Base-by-base conservation (phyloP, 768 basidiomycete species). In the Myochromella boudieri region DNA sequence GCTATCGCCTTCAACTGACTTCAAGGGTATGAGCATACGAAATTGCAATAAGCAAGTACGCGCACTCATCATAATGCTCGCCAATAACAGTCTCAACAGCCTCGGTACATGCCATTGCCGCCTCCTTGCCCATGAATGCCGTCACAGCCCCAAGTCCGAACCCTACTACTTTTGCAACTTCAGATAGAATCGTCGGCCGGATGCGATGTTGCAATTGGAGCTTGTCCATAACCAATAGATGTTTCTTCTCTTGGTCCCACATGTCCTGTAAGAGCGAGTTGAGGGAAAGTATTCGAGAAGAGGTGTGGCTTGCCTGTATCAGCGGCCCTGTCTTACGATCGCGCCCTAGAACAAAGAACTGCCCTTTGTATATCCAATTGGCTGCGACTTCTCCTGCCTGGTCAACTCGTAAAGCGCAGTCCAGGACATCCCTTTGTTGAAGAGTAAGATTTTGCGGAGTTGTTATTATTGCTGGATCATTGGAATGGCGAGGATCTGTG, bases 81-180 rank as follows among this genome's bases (percentile, higher is more conserved):
- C 95, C 95, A 42, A 98, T 98, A 46, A 92, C 92, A 0, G 95
- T 97, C 65, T 98, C 95, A 15, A 98, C 94, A 0, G 95, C 95
- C 65, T 98, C 95, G 0, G 95, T 98, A 59, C 95, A 97, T 5
- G 95, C 95, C 95, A 98, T 98, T 0, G 95, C 93, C 10, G 94
- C 92, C 56, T 97, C 87, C 60, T 83, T 87, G 28, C 95, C 89
- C 79, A 95, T 76, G 17, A 95, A 67, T 0, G 91, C 95, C 0
- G 95, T 97, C 0, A 71, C 77, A 4, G 85, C 85, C 4, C 95
- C 95, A 6, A 98, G 71, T 3, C 87, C 87, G 61, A 89, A 95
- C 4, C 94, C 94, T 41, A 85, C 87, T 4, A 80, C 81, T 61
- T 93, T 91, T 53, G 95, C 95, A 4, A 91, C 74, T 27, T 91